Evolutionary conservation across 352 stramenopile genomes (phyloP).

Genomic region (Phytophthora europaea): DNA sequence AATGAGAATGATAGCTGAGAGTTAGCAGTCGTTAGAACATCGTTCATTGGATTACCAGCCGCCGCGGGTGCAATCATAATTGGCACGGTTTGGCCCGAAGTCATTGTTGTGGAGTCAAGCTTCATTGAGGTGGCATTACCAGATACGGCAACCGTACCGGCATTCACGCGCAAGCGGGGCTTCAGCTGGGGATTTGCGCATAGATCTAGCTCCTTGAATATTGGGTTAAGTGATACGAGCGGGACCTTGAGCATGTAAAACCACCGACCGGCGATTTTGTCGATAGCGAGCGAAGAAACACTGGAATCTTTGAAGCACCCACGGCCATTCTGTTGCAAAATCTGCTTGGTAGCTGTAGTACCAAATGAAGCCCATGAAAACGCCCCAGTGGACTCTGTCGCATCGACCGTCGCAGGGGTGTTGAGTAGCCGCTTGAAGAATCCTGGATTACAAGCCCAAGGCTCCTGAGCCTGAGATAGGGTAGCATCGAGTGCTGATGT

Average conservation of each 20-base stretch:
- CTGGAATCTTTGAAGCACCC: background rate
- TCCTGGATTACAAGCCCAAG: background rate
- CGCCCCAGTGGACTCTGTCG: background rate
- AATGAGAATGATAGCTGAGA: background rate
- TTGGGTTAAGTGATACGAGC: background rate
- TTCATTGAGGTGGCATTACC: background rate
- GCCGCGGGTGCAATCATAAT: background rate
- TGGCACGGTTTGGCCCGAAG: background rate
- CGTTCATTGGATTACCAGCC: background rate
- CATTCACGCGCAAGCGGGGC: background rate
- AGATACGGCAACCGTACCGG: background rate
- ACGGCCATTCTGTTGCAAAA: background rate
- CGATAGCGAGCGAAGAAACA: background rate
- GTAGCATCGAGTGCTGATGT: too few species aligned
- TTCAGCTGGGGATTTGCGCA: background rate
- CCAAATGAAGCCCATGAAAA: background rate
- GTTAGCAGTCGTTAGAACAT: background rate
- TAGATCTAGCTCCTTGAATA: background rate
- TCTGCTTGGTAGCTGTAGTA: background rate
- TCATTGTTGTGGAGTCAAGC: background rate
- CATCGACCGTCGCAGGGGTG: rapidly evolving
- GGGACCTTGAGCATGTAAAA: background rate
- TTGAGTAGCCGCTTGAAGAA: background rate
- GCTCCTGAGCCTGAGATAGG: too few species aligned
- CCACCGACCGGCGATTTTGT: background rate